phyloP scores from a whole-genome alignment of 768 basidiomycete species.

The Austroboletus eburneus region DNA sequence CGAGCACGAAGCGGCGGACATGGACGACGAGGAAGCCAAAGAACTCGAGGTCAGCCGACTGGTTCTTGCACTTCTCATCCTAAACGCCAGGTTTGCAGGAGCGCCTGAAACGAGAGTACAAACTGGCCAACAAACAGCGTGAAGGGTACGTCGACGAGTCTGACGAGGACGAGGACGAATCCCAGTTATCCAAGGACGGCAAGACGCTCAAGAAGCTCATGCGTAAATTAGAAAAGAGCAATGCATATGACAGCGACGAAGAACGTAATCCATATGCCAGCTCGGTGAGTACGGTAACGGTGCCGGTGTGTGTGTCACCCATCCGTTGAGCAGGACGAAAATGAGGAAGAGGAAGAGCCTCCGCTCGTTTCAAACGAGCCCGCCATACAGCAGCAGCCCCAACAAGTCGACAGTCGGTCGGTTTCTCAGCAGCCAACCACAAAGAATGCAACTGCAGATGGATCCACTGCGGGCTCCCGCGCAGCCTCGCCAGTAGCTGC shows the following conservation, averaged over 20 bases:
- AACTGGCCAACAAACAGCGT: conserved; percentile 67
- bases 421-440: conserved; percentile 36
- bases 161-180: conserved; percentile 66
- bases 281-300: conserved; percentile 42
- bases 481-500: conserved; percentile 50
- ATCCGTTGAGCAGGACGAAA: conserved; percentile 48
- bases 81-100: conserved; percentile 44
- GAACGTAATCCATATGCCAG: conserved; percentile 77
- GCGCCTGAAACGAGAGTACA: conserved; percentile 79
- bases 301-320: conserved; percentile 2
- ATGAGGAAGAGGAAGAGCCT: conserved; percentile 71
- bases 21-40: conserved; percentile 81
- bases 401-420: conserved; percentile 43
- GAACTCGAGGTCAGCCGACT: conserved; percentile 62
- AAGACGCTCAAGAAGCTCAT: conserved; percentile 85
- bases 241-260: conserved; percentile 78
- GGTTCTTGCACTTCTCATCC: not conserved
- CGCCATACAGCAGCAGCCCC: conserved; percentile 39
- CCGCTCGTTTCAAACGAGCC: conserved; percentile 39
- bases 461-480: conserved; percentile 40
- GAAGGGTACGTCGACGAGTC: conserved; percentile 70
- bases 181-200: conserved; percentile 61
- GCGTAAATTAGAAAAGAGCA: conserved; percentile 77
- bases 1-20: conserved; percentile 67
- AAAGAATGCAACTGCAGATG: conserved; percentile 30